These are phyloP conservation scores for Lipomyces sp. DNA, from an alignment of 805 yeast genomes.

Conservation along the genomic window DNA sequence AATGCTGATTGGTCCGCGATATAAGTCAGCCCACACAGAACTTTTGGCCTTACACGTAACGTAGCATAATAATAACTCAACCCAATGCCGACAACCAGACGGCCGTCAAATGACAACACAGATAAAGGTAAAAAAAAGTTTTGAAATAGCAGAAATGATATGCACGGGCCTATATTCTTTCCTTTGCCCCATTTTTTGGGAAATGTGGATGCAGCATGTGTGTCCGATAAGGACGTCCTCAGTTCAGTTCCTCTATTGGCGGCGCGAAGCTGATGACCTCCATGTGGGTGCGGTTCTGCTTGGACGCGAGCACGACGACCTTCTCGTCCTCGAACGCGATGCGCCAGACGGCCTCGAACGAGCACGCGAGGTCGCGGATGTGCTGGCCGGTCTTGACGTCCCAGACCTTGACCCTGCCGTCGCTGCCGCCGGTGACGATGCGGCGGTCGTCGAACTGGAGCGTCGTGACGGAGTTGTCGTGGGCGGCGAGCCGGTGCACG, in stretches of 20 bases:
- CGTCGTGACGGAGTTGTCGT: conserved; percentile 45
- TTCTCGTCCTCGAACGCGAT: conserved; percentile 42
- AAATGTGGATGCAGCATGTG: too few relatives aligned
- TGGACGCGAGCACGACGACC: conserved; percentile 40
- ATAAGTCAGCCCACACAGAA: too few relatives aligned
- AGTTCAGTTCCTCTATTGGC: conserved; percentile 20
- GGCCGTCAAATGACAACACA: too few relatives aligned
- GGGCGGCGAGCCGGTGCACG: conserved; percentile 55
- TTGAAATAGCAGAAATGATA: too few relatives aligned
- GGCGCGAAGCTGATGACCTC: conserved; percentile 42
- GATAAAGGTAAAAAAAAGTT: too few relatives aligned
- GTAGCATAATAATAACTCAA: too few relatives aligned
- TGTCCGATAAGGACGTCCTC: too few relatives aligned
- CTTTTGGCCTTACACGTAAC: too few relatives aligned
- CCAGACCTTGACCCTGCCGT: conserved; percentile 45
- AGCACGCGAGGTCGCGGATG: conserved; percentile 38
- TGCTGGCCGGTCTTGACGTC: conserved; percentile 40
- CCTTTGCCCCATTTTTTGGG: too few relatives aligned
- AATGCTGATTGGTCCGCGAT: too few relatives aligned
- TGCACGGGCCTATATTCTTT: too few relatives aligned
- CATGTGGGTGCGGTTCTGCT: conserved; percentile 34
- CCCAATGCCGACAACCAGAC: too few relatives aligned
- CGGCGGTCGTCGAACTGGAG: conserved; percentile 42
- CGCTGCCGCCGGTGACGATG: conserved; percentile 44
- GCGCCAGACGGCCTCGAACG: conserved; percentile 43